A percentile compares a stretch with the other conserved stretches of the same genome.
These are phyloP conservation scores for Monosporascus sp. DNA, from an alignment of 2,329 filamentous ascomycete genomes.

Conservation along the genomic window DNA sequence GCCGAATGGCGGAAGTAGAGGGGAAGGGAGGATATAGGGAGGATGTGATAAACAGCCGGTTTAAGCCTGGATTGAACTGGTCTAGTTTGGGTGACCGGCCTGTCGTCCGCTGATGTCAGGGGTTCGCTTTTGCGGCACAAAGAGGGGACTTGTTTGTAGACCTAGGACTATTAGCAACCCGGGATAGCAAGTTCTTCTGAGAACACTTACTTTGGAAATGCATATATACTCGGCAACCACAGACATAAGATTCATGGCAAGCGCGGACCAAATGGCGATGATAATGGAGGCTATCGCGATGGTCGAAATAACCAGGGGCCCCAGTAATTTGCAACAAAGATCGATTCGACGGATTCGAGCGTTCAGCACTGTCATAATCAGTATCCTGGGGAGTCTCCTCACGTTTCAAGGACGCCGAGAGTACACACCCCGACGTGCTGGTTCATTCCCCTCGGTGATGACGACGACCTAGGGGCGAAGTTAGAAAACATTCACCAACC, in stretches of 20 bases:
- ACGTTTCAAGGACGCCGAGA: not conserved
- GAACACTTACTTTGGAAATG: slow-evolving; percentile 37
- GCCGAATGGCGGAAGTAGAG: slow-evolving; percentile 51
- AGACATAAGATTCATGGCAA: slow-evolving; percentile 43
- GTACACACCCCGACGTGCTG: slow-evolving; percentile 14
- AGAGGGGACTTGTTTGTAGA: slow-evolving; percentile 18
- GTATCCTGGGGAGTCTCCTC: not conserved
- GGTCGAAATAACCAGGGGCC: slow-evolving; percentile 46
- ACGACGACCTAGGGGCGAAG: slow-evolving; percentile 35
- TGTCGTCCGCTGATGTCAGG: not conserved
- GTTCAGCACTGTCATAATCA: slow-evolving; percentile 35
- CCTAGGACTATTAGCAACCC: slow-evolving; percentile 4
- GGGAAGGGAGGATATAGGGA: slow-evolving; percentile 21
- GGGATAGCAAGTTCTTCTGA: slow-evolving; percentile 2
- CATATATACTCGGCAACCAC: slow-evolving; percentile 44
- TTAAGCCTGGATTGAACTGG: not conserved
- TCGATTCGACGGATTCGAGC: slow-evolving; percentile 55
- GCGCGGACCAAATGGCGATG: slow-evolving; percentile 41
- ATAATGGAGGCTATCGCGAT: slow-evolving; percentile 40
- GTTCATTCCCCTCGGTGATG: slow-evolving; percentile 37
- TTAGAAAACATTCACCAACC: slow-evolving; percentile 13
- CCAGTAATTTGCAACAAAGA: slow-evolving; percentile 52
- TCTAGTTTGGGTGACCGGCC: not conserved
- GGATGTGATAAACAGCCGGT: slow-evolving; percentile 9
- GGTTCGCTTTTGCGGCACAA: slow-evolving; percentile 2